These are phyloP conservation scores for Yamadazyma mexicana DNA, from an alignment of 1,139 yeast species.

Conservation along the genomic window DNA sequence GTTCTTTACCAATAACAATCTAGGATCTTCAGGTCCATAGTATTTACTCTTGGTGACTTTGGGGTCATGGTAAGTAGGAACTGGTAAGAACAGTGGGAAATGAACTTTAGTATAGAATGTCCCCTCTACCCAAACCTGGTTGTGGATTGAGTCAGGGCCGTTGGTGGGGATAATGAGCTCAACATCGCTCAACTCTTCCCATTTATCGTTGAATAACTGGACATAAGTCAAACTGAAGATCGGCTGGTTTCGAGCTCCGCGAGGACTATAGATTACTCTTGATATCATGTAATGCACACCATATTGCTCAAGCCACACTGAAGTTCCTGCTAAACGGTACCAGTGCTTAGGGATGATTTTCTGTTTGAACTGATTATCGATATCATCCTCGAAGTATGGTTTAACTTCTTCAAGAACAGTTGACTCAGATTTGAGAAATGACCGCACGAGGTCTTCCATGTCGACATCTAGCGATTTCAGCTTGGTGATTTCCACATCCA, in stretches of 20 bases:
- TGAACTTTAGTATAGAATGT: conserved; percentile 19
- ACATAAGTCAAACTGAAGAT: conserved; percentile 25
- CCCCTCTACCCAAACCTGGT: conserved; percentile 13
- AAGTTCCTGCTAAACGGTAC: conserved; percentile 33
- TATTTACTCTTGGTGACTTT: conserved; percentile 21
- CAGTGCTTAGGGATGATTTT: conserved; percentile 22
- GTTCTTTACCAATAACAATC: conserved; percentile 33
- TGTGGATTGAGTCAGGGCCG: conserved; percentile 16
- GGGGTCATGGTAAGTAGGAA: conserved; percentile 34
- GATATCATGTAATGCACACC: conserved; percentile 35
- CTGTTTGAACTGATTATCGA: conserved; percentile 20
- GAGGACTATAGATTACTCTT: conserved; percentile 26
- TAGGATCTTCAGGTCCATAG: conserved; percentile 48
- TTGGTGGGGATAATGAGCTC: conserved; percentile 26
- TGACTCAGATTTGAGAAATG: conserved; percentile 11
- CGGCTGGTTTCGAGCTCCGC: conserved; percentile 22
- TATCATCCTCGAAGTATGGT: conserved; percentile 19
- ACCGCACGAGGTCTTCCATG: conserved; percentile 13
- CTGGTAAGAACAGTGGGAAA: conserved; percentile 34
- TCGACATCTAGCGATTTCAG: conserved; percentile 13
- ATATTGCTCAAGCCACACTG: conserved; percentile 34
- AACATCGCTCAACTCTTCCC: conserved; percentile 26
- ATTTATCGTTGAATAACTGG: conserved; percentile 27
- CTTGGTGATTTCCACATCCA: conserved; percentile 14
- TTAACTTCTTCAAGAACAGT: conserved; percentile 19